Conservation (phyloP, 1,284 basidiomycete genomes). For the Ceratobasidium sp. region DNA sequence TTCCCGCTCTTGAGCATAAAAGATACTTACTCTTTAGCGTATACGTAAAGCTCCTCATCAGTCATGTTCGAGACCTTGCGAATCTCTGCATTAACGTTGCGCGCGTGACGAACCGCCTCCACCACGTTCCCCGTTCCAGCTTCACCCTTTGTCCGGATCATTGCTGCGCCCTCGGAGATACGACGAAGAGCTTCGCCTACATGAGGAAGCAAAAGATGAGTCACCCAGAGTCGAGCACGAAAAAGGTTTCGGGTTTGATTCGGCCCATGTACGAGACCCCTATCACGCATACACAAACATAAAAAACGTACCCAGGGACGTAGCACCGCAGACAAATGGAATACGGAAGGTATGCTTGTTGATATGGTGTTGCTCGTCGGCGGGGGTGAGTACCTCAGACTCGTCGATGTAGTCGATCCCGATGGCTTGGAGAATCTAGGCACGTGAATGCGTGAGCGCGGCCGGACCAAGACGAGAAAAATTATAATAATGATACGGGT, state of each 20-base stretch:
- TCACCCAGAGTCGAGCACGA: slow-evolving; percentile 52
- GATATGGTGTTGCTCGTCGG: slow-evolving; percentile 84
- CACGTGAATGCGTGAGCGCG: slow-evolving; percentile 39
- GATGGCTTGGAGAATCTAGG: slow-evolving; percentile 90
- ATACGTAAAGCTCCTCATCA: slow-evolving; percentile 96
- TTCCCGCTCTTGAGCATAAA: background rate
- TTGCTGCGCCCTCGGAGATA: slow-evolving; percentile 97
- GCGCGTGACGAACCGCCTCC: slow-evolving; percentile 94
- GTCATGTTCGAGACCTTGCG: slow-evolving; percentile 87
- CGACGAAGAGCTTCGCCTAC: slow-evolving; percentile 87
- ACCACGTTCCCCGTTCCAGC: slow-evolving; percentile 99
- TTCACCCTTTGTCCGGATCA: slow-evolving; percentile 97
- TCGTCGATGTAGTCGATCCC: slow-evolving; percentile 99
- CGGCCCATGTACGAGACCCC: background rate
- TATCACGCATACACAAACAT: slow-evolving; percentile 68
- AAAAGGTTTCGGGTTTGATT: slow-evolving; percentile 57
- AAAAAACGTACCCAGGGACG: slow-evolving; percentile 71
- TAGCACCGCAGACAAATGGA: slow-evolving; percentile 87
- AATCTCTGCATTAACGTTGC: slow-evolving; percentile 85
- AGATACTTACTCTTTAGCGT: slow-evolving; percentile 81
- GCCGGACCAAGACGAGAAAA: slow-evolving; percentile 22
- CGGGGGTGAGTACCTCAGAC: slow-evolving; percentile 96
- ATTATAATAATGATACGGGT: background rate
- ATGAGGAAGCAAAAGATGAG: background rate
- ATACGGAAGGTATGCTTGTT: slow-evolving; percentile 93